These are phyloP conservation scores for Thuja plicata DNA, from an alignment of 83 land plant genomes.

Conservation along the genomic window DNA sequence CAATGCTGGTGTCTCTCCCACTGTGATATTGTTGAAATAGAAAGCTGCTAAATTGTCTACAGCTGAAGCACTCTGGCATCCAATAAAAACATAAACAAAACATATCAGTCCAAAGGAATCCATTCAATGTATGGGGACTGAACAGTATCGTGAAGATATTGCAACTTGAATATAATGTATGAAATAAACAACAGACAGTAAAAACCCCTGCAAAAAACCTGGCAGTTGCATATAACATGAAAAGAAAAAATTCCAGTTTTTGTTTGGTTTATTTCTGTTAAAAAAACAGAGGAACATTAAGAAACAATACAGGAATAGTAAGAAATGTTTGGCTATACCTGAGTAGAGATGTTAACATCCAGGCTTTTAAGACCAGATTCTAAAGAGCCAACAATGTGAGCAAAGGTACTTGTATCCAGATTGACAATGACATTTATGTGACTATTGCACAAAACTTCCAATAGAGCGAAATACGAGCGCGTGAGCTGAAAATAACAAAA, in stretches of 20 bases:
- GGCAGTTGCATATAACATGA: not conserved
- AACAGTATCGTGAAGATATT: not conserved
- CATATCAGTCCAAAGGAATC: not conserved
- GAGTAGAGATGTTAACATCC: constrained; percentile 81
- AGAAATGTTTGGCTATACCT: constrained; percentile 39
- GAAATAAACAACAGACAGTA: not conserved
- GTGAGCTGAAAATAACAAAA: constrained; percentile 55
- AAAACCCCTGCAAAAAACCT: not conserved
- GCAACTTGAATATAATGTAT: not conserved
- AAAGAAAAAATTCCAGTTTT: not conserved
- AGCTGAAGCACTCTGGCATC: constrained; percentile 84
- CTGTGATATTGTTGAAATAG: constrained; percentile 88
- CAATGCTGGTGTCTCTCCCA: constrained; percentile 76
- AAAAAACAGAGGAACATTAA: not conserved
- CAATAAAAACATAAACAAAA: constrained; percentile 15
- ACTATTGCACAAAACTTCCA: constrained; percentile 84
- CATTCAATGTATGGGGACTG: not conserved
- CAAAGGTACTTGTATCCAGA: constrained; percentile 76
- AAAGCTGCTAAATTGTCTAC: constrained; percentile 85
- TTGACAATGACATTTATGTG: constrained; percentile 78
- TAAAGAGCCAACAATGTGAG: constrained; percentile 88
- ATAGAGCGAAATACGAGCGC: constrained; percentile 79
- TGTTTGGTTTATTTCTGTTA: not conserved
- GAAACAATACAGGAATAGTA: not conserved
- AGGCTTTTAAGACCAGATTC: constrained; percentile 87